A percentile compares a stretch with the other conserved stretches of the same genome.
phyloP scores from a whole-genome alignment of 352 stramenopile species.

The Hyaloperonospora arabidopsidis region DNA sequence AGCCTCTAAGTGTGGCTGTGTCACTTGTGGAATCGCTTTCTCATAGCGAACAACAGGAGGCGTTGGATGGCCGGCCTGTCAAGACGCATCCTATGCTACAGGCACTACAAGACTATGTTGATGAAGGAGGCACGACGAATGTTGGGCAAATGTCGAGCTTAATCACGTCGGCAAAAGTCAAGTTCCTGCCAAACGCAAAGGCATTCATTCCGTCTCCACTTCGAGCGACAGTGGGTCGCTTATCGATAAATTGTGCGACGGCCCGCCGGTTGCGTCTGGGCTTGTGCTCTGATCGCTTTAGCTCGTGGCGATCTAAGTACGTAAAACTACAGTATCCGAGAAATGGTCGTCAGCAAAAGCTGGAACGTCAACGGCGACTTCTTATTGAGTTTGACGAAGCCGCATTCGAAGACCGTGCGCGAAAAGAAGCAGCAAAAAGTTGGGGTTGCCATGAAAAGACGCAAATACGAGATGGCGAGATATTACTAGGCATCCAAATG shows the following conservation, averaged over 20 bases:
- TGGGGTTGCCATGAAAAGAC: constrained; percentile 10
- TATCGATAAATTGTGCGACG: constrained; percentile 38
- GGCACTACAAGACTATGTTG: constrained; percentile 57
- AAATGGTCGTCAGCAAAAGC: constrained; percentile 27
- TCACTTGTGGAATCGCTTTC: constrained; percentile 67
- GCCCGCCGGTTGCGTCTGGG: constrained; percentile 29
- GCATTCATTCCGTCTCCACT: constrained; percentile 24
- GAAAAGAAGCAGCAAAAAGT: constrained; percentile 13
- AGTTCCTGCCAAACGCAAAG: constrained; percentile 32
- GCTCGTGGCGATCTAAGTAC: constrained; percentile 40
- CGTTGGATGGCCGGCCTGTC: constrained; percentile 44
- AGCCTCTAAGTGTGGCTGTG: constrained; percentile 53
- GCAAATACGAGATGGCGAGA: constrained; percentile 33
- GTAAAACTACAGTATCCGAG: constrained; percentile 29
- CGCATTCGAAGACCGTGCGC: constrained; percentile 22
- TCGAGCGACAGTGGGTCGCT: constrained; percentile 11
- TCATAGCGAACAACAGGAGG: constrained; percentile 63
- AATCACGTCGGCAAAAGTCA: constrained; percentile 21
- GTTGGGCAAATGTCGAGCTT: constrained; percentile 19
- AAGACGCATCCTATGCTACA: constrained; percentile 61
- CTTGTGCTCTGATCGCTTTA: constrained; percentile 37
- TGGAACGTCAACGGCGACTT: constrained; percentile 33
- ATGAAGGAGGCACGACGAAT: constrained; percentile 33
- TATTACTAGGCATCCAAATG: constrained; percentile 41
- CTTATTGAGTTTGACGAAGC: constrained; percentile 39